Evolutionary conservation across 2,329 filamentous ascomycete genomes (phyloP).

Genomic region (Fusarium hostae): DNA sequence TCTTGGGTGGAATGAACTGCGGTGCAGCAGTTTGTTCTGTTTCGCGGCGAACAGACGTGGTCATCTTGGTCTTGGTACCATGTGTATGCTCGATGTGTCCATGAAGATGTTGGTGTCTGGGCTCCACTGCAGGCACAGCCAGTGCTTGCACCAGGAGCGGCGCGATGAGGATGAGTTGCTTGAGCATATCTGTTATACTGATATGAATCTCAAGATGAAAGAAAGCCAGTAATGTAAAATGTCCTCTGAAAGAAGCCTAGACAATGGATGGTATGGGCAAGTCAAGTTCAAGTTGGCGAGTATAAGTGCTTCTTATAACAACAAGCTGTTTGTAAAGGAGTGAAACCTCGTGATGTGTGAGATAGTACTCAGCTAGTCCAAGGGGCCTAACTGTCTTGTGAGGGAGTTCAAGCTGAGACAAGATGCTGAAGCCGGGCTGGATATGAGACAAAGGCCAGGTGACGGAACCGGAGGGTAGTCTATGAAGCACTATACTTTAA

Average conservation of each 20-base stretch:
- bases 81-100: slow-evolving; percentile 29
- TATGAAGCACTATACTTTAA: slow-evolving; percentile 19
- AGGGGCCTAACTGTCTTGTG: slow-evolving; percentile 11
- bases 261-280: slow-evolving; percentile 2
- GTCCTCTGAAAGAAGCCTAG: not conserved
- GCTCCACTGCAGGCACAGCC: slow-evolving; percentile 37
- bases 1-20: slow-evolving; percentile 28
- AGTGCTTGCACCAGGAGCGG: slow-evolving; percentile 44
- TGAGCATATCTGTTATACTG: slow-evolving; percentile 37
- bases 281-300: not conserved
- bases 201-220: not conserved
- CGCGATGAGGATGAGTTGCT: slow-evolving; percentile 34
- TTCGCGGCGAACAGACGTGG: slow-evolving; percentile 11
- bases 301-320: slow-evolving; percentile 30
- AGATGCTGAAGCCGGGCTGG: slow-evolving; percentile 39
- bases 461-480: slow-evolving; percentile 24
- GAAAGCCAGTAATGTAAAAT: not conserved
- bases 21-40: slow-evolving; percentile 18
- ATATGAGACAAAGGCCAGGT: slow-evolving; percentile 7
- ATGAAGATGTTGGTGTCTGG: slow-evolving; percentile 32
- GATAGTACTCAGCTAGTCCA: slow-evolving; percentile 10
- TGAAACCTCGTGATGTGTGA: slow-evolving; percentile 21
- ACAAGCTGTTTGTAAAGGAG: slow-evolving; percentile 7
- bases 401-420: slow-evolving; percentile 19
- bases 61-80: slow-evolving; percentile 10